Evolutionary conservation across 2,329 filamentous ascomycete genomes (phyloP), one percentile per base, ranked within the genome.

Genomic region (Fusarium mexicanum): DNA sequence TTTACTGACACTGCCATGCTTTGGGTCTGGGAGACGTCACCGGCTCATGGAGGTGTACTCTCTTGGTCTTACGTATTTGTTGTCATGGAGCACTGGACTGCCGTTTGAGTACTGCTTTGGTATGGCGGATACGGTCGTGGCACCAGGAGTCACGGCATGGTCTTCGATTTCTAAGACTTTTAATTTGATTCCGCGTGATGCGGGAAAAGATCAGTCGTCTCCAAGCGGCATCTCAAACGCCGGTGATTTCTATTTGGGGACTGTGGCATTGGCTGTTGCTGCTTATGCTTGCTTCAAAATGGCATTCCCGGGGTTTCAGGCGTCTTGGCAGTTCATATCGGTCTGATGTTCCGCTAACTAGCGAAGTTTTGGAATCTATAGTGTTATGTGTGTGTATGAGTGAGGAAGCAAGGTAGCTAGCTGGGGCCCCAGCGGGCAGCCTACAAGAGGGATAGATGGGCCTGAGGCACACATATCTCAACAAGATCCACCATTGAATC

Each of bases 41-140:
- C 37, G 60, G 22, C 50, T 62, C 2, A 13, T 62, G 33, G 60
- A 62, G 17, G 31, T 40, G 31, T 58, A 62, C 8, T 62, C 60
- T 18, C 50, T 62, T 18, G 24, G 51, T 5, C 17, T 62, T 6
- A 62, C 60, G 8, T 58, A 58, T 17, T 62, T 58, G 14, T 40
- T 62, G 40, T 62, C 60, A 11, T 35, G 17, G 33, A 31, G 31
- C 14, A 62, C 50, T 22, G 51, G 50, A 5, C 40, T 62, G 10
- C 50, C 60, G 5, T 62, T 62, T 31, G 60, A 62, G 16, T 62
- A 62, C n/a, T 62, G 60, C 24, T 62, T 62, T 5, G 60, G 60
- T 0, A 62, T 62, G 60, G 50, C 60, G 16, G 60, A 62, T 38
- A 62, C 60, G 5, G 1, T 58, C 10, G 60, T 58, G 11, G 51